Conservation (phyloP, 2,329 filamentous ascomycete species). For the Fusarium dimerum region DNA sequence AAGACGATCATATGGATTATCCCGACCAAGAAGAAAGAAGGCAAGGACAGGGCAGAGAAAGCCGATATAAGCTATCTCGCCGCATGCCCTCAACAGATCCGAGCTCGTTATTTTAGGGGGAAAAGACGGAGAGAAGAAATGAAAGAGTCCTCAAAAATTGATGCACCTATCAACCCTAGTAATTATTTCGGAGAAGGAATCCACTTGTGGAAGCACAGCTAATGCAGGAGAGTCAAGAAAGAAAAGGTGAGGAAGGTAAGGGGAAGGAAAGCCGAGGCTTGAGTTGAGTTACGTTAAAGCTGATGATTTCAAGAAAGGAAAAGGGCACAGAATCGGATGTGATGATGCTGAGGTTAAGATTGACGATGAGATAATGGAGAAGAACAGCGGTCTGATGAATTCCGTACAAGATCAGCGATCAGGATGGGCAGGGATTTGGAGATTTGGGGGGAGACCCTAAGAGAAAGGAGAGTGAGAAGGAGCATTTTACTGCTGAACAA, state of each 20-base stretch:
- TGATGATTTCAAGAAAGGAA: neutral
- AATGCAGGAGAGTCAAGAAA: neutral
- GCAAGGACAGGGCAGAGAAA: neutral
- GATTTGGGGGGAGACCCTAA: neutral
- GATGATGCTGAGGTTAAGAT: constrained; percentile 12
- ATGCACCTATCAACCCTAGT: neutral
- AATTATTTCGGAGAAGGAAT: neutral
- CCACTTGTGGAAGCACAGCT: neutral
- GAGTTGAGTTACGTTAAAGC: neutral
- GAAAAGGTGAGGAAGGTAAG: neutral
- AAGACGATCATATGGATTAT: neutral
- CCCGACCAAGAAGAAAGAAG: neutral
- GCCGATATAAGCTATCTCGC: too few relatives aligned
- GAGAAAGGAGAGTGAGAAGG: neutral
- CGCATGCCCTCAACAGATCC: neutral
- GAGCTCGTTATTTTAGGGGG: neutral
- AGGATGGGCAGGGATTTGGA: neutral
- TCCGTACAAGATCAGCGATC: neutral
- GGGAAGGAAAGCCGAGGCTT: constrained; percentile 6
- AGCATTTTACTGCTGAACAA: too few relatives aligned
- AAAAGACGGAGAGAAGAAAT: neutral
- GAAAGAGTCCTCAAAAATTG: neutral
- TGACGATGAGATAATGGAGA: constrained; percentile 1
- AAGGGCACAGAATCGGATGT: constrained; percentile 7
- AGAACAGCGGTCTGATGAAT: constrained; percentile 2